Base-by-base conservation (phyloP, 306 rosid genomes). In the Pyrus pyrifolia region DNA sequence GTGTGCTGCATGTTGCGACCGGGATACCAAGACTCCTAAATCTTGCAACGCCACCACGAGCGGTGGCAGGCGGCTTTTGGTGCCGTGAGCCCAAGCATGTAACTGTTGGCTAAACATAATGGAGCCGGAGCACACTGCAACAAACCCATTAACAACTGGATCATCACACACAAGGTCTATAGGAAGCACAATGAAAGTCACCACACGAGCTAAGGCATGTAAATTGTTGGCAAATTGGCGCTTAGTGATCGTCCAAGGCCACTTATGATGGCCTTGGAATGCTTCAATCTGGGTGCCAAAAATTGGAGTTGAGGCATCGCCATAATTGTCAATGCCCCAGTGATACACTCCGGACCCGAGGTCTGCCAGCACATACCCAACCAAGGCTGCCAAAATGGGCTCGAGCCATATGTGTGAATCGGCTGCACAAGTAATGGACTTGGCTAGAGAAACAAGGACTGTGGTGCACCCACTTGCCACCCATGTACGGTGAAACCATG, bases 21-120 rank as follows among this genome's bases (percentile, higher is more conserved):
- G 89, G 0, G 96, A 92, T 73, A 92, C 96, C 0, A 92, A 86
- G 81, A 95, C 31, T 3, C 97, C 90, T 0, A 79, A 70, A 31
- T 90, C 92, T 42, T 95, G 98, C 83, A 95, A 57, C 0, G 85
- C 89, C 74, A 82, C 87, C 73, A 95, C 96, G 0, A 82, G 71
- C 0, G 85, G 87, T 0, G 97, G 97, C 71, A 95, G 93, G 77
- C 86, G 84, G 77, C 97, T 92, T 85, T 89, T 90, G 0, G 91
- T 90, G 18, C 89, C 87, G 12, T 95, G 99, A 12, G 99, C 93
- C 99, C 98, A 95, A 10, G 97, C 96, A 72, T 95, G 98, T 70
- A 95, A 95, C 67, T 95, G 98, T 67, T 95, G 98, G 86, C 97
- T 95, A 30, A 95, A 95, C 97, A 95, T 92, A 64, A 92, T 92